Base-by-base conservation (phyloP, 1,139 yeast species). In the Pichia sp. region DNA sequence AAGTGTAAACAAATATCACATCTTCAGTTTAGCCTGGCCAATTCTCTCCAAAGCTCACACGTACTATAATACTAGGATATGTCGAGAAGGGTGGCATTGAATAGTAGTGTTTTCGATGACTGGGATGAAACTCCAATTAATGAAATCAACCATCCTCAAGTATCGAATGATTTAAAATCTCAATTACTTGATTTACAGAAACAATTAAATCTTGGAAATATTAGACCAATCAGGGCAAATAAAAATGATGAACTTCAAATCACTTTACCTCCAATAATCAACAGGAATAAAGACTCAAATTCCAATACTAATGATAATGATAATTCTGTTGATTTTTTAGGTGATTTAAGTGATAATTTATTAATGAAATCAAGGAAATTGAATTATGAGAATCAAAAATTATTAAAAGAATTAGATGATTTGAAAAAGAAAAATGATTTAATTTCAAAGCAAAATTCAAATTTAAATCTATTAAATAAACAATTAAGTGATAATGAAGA, bases 261-360 rank as follows among this genome's bases (percentile, higher is more conserved):
- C 23, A 47, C 56, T 41, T 34, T 52, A 15, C 55, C 55, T n/a
- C 53, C 53, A 11, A 20, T 22, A 12, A 3, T 21, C 7, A n/a
- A 24, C 11, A 12, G 9, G 9, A 18, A 20, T 18, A 17, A 18
- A 4, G 10, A 20, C 4, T 21, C 25, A 5, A 9, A 10, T 7
- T 7, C 9, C 9, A 7, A 14, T 9, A 14, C 31, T n/a, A 22
- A 28, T 18, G 12, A 32, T 8, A 23, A 33, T 17, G 44, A 40
- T 38, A 38, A 41, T 34, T 91, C 85, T 50, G 77, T 84, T 66
- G 77, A 80, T 52, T 86, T 86, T 59, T 85, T 84, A 5, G 83
- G 88, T 41, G 93, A 86, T 2, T 65, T 88, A 47, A 83, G 93
- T 60, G 95, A 86, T 55, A 82, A 80, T 41, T 66, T 88, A 46